Base-by-base conservation (phyloP, 805 yeast genomes). In the Blastobotrys peoriensis region DNA sequence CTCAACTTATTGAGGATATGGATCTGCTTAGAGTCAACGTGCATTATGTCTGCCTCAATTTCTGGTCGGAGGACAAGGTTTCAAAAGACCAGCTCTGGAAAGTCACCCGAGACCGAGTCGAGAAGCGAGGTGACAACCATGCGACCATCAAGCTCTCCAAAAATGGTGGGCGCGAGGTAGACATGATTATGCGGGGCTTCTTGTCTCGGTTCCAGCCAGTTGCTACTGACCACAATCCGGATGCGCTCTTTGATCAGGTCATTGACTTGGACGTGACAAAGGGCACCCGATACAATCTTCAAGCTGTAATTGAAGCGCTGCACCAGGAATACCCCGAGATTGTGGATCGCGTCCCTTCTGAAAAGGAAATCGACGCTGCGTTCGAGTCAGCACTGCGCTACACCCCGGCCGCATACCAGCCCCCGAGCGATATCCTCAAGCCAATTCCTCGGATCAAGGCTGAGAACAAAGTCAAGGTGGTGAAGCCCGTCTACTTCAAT, bases 51-150 rank as follows among this genome's bases (percentile, higher is more conserved):
- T 85, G 86, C 19, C 59, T 89, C 38, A 79, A 87, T 50, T 91
- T 85, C 59, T 62, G 81, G 5, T 71, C 75, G 0, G 60, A 65
- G 1, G 19, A 37, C 5, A 20, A 16, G n/a, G 44, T 38, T 15
- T 41, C 63, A n/a, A 55, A 63, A 10, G 48, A 58, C 1, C 53
- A 62, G 3, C 53, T 80, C 1, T 74, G 78, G 74, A 53, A 67
- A 2, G 47, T 79, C 0, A 85, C 96, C 0, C 62, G 66, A 5
- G 60, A 67, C 0, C 70, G 97, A 44, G 83, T 91, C 0, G 40
- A 69, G 4, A 57, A 59, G 2, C 73, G 98, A 54, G 97, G 96
- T 2, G 88, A 88, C 57, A 82, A 85, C 51, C 98, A 93, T 60
- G 96, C 85, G 60, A 78, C 89, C 1, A 85, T 93, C 33, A 79